phyloP scores from a whole-genome alignment of 306 rosid genomes.

The Styphnolobium japonicum region DNA sequence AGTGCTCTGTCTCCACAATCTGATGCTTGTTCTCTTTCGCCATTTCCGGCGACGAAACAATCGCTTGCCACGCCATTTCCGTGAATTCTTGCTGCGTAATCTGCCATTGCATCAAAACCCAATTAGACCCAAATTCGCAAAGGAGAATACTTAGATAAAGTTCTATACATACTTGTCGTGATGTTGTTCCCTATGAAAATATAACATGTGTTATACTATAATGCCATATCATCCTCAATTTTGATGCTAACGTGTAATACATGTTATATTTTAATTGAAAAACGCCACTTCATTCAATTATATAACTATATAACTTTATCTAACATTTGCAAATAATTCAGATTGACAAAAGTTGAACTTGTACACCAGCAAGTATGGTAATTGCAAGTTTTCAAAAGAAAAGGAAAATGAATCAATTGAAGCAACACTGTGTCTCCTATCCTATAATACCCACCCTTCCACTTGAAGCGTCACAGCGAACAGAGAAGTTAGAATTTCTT shows the following conservation, averaged over 20 bases:
- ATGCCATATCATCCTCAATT: too few species aligned
- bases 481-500: constrained; percentile 38
- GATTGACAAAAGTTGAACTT: not conserved
- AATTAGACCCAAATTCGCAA: too few species aligned
- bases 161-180: too few species aligned
- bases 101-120: constrained; percentile 53
- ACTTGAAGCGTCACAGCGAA: constrained; percentile 70
- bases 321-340: not conserved
- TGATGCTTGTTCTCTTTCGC: constrained; percentile 98
- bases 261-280: too few species aligned
- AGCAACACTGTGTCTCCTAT: not conserved
- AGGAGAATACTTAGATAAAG: too few species aligned
- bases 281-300: too few species aligned
- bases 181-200: too few species aligned
- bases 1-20: constrained; percentile 96
- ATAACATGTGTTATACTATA: too few species aligned
- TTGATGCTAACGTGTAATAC: too few species aligned
- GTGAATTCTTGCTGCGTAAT: constrained; percentile 95
- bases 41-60: constrained; percentile 92
- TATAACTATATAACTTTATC: too few species aligned
- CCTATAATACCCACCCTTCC: constrained; percentile 69
- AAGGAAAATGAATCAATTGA: not conserved
- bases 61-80: constrained; percentile 97
- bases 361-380: not conserved
- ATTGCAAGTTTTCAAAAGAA: not conserved